Percentiles rank a stretch among this genome's conserved stretches.
phyloP scores from a whole-genome alignment of 23 red algal species.

The Agarophyton chilense region DNA sequence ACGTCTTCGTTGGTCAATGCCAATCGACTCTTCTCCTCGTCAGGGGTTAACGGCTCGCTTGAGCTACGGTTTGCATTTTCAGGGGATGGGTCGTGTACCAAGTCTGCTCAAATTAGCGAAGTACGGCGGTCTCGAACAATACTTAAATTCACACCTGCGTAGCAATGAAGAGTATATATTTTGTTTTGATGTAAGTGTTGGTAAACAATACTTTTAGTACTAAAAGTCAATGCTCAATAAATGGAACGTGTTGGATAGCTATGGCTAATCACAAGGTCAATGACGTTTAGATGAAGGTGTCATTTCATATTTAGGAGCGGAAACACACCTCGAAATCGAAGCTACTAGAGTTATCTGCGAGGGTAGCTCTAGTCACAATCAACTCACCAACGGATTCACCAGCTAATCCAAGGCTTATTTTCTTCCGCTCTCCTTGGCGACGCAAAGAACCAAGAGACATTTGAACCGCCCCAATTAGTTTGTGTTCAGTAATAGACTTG shows the following conservation, averaged over 20 bases:
- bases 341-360: conserved; percentile 59
- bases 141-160: too few relatives aligned
- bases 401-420: conserved; percentile 71
- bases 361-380: conserved; percentile 41
- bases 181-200: too few relatives aligned
- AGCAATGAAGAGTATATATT: too few relatives aligned
- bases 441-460: conserved; percentile 73
- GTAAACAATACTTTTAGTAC: too few relatives aligned
- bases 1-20: too few relatives aligned
- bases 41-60: too few relatives aligned
- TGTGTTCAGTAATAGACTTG: conserved; percentile 63
- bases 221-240: not conserved
- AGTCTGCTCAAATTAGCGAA: too few relatives aligned
- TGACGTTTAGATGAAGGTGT: too few relatives aligned
- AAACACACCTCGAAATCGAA: conserved; percentile 80
- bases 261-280: not conserved
- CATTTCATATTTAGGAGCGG: conserved; percentile 11
- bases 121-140: too few relatives aligned
- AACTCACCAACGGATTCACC: conserved; percentile 78
- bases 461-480: conserved; percentile 77
- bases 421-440: conserved; percentile 69
- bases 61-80: too few relatives aligned
- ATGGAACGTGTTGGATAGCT: not conserved
- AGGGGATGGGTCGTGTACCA: too few relatives aligned
- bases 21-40: too few relatives aligned